These are phyloP conservation scores for Senna tora DNA, from an alignment of 306 rosid species.

Conservation along the genomic window DNA sequence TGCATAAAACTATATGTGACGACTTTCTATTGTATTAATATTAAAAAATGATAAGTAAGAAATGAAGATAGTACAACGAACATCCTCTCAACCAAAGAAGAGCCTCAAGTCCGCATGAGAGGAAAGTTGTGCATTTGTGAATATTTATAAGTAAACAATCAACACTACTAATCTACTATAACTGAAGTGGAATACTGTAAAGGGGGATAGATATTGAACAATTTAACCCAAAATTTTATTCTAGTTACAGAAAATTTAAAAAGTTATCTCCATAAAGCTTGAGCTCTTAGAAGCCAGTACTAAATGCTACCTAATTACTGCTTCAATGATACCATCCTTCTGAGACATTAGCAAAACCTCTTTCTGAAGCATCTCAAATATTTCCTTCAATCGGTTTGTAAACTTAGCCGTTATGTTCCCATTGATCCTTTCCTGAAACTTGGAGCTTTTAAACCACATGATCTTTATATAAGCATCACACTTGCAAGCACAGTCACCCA, in stretches of 20 bases:
- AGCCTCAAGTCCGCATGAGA: too few relatives aligned
- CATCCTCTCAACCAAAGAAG: too few relatives aligned
- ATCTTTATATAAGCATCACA: slow-evolving; percentile 60
- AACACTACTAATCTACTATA: not conserved
- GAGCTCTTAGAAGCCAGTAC: not conserved
- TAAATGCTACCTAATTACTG: not conserved
- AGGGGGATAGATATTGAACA: not conserved
- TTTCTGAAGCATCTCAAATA: slow-evolving; percentile 58
- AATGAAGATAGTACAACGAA: too few relatives aligned
- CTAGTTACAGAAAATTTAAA: too few relatives aligned
- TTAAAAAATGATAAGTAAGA: too few relatives aligned
- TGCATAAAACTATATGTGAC: too few relatives aligned
- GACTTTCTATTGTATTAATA: too few relatives aligned
- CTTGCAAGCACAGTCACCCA: slow-evolving; percentile 59
- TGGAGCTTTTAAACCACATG: slow-evolving; percentile 67
- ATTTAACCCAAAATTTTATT: not conserved
- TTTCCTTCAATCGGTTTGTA: slow-evolving; percentile 46
- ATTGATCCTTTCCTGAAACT: slow-evolving; percentile 65
- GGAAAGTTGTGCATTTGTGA: too few relatives aligned
- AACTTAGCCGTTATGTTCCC: slow-evolving; percentile 61
- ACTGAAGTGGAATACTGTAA: not conserved
- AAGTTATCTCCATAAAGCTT: not conserved
- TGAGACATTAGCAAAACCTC: slow-evolving; percentile 58
- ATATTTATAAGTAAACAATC: too few relatives aligned
- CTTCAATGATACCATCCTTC: not conserved